Evolutionary conservation across 2,329 filamentous ascomycete species (phyloP).

Genomic region (Fusarium verticillioides): DNA sequence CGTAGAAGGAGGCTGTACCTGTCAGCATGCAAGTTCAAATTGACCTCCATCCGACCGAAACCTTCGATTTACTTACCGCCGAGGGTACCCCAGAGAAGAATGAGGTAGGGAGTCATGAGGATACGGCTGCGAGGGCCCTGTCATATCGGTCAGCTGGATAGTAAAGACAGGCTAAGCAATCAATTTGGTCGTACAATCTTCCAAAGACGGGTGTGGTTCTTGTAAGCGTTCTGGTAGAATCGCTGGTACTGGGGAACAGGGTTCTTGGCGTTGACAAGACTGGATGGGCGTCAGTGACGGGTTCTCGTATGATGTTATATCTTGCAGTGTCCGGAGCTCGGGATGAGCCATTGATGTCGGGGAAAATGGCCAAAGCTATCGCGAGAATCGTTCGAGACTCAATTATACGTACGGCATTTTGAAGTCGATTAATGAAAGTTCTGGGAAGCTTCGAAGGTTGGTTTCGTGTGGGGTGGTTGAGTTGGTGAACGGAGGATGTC

Average conservation of each 20-base stretch:
- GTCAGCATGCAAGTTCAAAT: conserved; percentile 14
- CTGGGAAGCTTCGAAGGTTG: conserved; percentile 36
- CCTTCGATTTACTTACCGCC: conserved; percentile 62
- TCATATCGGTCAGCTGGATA: conserved; percentile 37
- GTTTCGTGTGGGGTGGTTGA: conserved; percentile 41
- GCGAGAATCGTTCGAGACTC: conserved; percentile 14
- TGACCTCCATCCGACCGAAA: background rate
- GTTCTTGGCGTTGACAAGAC: conserved; percentile 78
- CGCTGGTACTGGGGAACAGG: conserved; percentile 79
- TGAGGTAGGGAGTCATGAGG: conserved; percentile 76
- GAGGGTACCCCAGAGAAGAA: conserved; percentile 70
- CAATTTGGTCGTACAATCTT: conserved; percentile 71
- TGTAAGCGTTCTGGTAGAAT: conserved; percentile 79
- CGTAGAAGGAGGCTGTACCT: conserved; percentile 69
- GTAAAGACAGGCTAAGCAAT: conserved; percentile 7
- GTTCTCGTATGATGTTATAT: conserved; percentile 44
- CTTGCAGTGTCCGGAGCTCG: conserved; percentile 16
- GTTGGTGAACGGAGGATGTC: conserved; percentile 45
- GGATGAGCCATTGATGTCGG: conserved; percentile 43
- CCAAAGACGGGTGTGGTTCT: conserved; percentile 76
- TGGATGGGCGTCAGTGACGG: conserved; percentile 49
- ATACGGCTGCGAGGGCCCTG: conserved; percentile 73
- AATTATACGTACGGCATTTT: conserved; percentile 57
- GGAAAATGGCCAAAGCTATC: conserved; percentile 10
- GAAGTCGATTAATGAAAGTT: conserved; percentile 43